Evolutionary conservation across 768 basidiomycete genomes (phyloP).

Genomic region (Crassisporium funariophilum): DNA sequence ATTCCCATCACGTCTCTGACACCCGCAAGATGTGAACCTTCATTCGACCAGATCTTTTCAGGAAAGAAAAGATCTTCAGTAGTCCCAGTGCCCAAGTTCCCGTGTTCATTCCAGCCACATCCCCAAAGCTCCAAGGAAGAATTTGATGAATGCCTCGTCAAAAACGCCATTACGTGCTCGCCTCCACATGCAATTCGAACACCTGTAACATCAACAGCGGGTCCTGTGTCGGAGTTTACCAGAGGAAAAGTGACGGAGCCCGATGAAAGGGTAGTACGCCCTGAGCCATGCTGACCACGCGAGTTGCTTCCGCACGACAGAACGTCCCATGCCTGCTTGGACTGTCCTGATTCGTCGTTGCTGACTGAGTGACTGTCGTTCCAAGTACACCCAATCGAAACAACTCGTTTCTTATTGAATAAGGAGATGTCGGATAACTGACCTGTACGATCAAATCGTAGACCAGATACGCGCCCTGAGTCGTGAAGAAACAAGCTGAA

Average conservation of each 20-base stretch:
- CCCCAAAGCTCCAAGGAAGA: conserved; percentile 56
- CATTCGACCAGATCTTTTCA: conserved; percentile 53
- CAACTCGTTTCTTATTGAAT: conserved; percentile 22
- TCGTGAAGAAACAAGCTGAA: conserved; percentile 55
- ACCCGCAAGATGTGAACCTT: not conserved
- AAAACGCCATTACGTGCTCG: conserved; percentile 72
- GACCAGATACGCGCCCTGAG: conserved; percentile 47
- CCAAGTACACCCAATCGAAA: conserved; percentile 68
- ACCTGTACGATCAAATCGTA: conserved; percentile 75
- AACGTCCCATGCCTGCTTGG: conserved; percentile 20
- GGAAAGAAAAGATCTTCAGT: conserved; percentile 56
- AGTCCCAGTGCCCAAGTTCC: conserved; percentile 78
- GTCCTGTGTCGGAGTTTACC: too few relatives aligned
- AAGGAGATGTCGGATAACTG: conserved; percentile 50
- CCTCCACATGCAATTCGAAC: conserved; percentile 68
- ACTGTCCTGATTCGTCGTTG: too few relatives aligned
- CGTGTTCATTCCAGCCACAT: conserved; percentile 99
- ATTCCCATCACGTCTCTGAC: conserved; percentile 24
- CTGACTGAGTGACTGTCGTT: conserved; percentile 70
- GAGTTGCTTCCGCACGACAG: conserved; percentile 57
- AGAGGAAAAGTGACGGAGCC: conserved; percentile 16
- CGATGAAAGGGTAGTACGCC: not conserved
- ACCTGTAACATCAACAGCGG: conserved; percentile 22
- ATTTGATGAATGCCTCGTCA: conserved; percentile 10
- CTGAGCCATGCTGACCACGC: conserved; percentile 66